Evolutionary conservation across 225 moss, liverwort and hornwort genomes (phyloP).

Genomic region (Thuidium tamariscinum): DNA sequence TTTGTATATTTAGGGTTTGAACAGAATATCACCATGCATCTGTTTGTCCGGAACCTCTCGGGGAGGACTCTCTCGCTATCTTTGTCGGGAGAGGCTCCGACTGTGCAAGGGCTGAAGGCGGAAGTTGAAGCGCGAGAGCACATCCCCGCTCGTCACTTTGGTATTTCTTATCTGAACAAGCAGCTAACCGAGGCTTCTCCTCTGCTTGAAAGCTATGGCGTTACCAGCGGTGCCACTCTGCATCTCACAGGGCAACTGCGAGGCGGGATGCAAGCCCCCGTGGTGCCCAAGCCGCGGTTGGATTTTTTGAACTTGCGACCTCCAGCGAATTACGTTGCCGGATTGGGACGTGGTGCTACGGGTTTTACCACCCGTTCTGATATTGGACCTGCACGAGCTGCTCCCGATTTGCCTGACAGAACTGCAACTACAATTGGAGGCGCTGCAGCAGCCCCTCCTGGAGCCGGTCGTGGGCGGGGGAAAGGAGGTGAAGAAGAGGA

Average conservation of each 20-base stretch:
- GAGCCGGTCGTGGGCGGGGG: constrained; percentile 63
- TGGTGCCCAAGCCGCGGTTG: constrained; percentile 72
- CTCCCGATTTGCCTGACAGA: constrained; percentile 81
- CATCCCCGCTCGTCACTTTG: constrained; percentile 17
- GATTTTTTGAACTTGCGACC: constrained; percentile 79
- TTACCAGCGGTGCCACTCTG: constrained; percentile 10
- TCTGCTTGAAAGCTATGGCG: constrained; percentile 27
- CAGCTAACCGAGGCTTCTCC: not conserved
- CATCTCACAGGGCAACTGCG: constrained; percentile 16
- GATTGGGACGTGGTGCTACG: constrained; percentile 90
- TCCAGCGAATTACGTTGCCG: constrained; percentile 89
- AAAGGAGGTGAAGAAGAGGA: constrained; percentile 88
- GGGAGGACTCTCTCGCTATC: constrained; percentile 27
- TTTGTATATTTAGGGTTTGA: constrained; percentile 1
- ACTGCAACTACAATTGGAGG: constrained; percentile 89
- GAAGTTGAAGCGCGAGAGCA: constrained; percentile 25
- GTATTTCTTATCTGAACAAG: constrained; percentile 18
- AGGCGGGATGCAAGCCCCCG: constrained; percentile 82
- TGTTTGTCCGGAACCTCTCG: constrained; percentile 27
- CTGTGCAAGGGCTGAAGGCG: constrained; percentile 16
- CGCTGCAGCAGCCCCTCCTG: constrained; percentile 63
- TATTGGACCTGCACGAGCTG: constrained; percentile 92
- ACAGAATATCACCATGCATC: constrained; percentile 15
- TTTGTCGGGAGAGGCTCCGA: constrained; percentile 2
- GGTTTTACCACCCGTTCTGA: constrained; percentile 89